A percentile compares a stretch with the other conserved stretches of the same genome.
phyloP scores from a whole-genome alignment of 2,329 filamentous ascomycete genomes.

The Nigrospora osmanthi region DNA sequence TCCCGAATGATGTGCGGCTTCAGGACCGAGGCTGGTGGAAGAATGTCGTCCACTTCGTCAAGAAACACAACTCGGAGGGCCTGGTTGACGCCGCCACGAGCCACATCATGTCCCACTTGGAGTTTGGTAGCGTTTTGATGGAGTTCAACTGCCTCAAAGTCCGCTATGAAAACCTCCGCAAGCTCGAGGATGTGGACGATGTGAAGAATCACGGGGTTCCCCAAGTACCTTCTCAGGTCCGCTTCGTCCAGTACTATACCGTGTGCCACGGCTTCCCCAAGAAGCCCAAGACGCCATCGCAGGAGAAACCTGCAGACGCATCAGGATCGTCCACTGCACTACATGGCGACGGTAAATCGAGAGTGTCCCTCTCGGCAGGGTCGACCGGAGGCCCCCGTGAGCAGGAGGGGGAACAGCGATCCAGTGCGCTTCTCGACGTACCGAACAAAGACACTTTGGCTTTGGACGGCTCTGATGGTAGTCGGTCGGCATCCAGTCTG shows the following conservation, averaged over 20 bases:
- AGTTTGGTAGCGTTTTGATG: conserved; percentile 75
- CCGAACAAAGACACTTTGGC: not conserved
- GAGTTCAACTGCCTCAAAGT: conserved; percentile 64
- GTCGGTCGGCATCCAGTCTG: conserved; percentile 9
- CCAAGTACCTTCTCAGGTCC: conserved; percentile 45
- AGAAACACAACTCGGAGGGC: conserved; percentile 68
- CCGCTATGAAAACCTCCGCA: conserved; percentile 62
- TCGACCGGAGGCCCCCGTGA: not conserved
- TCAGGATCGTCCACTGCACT: too few relatives aligned
- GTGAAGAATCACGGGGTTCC: conserved; percentile 22
- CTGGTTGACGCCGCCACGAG: conserved; percentile 62
- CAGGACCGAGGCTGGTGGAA: conserved; percentile 62
- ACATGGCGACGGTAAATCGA: not conserved
- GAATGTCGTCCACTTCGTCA: conserved; percentile 66
- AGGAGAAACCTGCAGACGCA: conserved; percentile 2
- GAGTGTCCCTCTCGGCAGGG: not conserved
- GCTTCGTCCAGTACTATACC: conserved; percentile 89
- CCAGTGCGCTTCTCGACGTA: not conserved
- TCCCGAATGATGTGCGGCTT: conserved; percentile 65
- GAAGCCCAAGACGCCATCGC: conserved; percentile 23
- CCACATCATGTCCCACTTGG: conserved; percentile 71
- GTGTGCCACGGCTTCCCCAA: conserved; percentile 70
- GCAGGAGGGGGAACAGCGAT: not conserved
- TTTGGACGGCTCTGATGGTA: conserved; percentile 4
- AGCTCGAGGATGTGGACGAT: conserved; percentile 64